Evolutionary conservation across 2,329 filamentous ascomycete genomes (phyloP).

Genomic region (Ophiocordyceps sinensis): DNA sequence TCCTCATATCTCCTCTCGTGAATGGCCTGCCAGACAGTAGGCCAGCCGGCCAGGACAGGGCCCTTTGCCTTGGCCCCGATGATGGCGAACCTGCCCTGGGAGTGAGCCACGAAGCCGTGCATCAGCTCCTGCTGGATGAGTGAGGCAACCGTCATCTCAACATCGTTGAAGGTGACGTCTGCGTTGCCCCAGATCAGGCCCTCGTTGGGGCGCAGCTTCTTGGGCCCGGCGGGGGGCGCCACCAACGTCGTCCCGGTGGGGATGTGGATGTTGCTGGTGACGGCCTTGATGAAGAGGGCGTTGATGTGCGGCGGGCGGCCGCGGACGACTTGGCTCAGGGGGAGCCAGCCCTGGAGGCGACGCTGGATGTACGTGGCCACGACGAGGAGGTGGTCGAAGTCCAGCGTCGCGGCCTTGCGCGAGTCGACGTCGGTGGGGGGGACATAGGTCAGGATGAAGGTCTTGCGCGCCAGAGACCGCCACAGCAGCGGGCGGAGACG

Average conservation of each 20-base stretch:
- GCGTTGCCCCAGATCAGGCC: conserved; percentile 51
- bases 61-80: conserved; percentile 57
- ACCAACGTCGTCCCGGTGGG: conserved; percentile 26
- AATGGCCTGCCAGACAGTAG: conserved; percentile 56
- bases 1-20: conserved; percentile 43
- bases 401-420: conserved; percentile 58
- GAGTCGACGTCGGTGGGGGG: conserved; percentile 40
- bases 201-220: conserved; percentile 38
- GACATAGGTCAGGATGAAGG: conserved; percentile 67
- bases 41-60: conserved; percentile 59
- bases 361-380: conserved; percentile 53
- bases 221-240: conserved; percentile 31
- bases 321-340: conserved; percentile 17
- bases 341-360: conserved; percentile 43
- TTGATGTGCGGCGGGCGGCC: conserved; percentile 27
- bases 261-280: conserved; percentile 29
- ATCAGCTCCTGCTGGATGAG: conserved; percentile 70
- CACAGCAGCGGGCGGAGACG: conserved; percentile 71
- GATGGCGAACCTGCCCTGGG: conserved; percentile 64
- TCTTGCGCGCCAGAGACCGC: conserved; percentile 65
- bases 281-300: conserved; percentile 35
- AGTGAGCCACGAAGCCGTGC: conserved; percentile 71
- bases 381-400: conserved; percentile 52
- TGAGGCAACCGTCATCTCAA: conserved; percentile 66
- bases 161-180: conserved; percentile 42